phyloP scores from a whole-genome alignment of 1,284 basidiomycete species.

The Leccinum huronense region DNA sequence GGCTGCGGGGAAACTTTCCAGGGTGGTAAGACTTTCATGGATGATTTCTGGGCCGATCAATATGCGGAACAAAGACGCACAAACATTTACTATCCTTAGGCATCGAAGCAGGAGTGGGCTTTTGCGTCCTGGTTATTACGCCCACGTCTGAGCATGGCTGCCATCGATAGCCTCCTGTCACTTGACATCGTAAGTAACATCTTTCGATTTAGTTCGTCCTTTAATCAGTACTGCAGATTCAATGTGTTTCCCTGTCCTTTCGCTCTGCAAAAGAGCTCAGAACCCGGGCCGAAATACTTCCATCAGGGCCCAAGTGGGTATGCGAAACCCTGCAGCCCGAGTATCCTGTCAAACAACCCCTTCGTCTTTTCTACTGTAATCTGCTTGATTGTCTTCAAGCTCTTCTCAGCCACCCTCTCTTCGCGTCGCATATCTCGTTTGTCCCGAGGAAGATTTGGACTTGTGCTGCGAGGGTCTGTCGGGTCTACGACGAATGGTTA shows the following conservation, averaged over 20 bases:
- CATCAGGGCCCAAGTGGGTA: too few relatives aligned
- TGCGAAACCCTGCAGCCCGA: too few relatives aligned
- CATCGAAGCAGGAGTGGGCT: neutral
- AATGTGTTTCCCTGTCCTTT: neutral
- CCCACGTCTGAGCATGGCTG: neutral
- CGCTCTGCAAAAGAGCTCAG: too few relatives aligned
- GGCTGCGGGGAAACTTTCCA: neutral
- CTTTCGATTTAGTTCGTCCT: too few relatives aligned
- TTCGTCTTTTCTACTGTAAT: too few relatives aligned
- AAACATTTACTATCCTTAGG: neutral
- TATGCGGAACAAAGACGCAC: neutral
- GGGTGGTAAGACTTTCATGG: neutral
- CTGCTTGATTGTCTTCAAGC: too few relatives aligned
- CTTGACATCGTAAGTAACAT: neutral
- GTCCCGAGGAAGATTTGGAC: conserved; percentile 8
- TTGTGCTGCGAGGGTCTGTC: neutral
- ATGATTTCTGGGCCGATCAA: neutral
- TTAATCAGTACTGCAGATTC: too few relatives aligned
- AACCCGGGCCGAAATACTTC: too few relatives aligned
- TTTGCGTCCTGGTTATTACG: neutral
- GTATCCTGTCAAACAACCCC: too few relatives aligned
- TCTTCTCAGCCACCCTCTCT: too few relatives aligned
- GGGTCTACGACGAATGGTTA: conserved; percentile 9
- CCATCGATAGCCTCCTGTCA: neutral
- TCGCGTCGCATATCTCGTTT: conserved; percentile 6